These are phyloP conservation scores for Candida boleticola DNA, from an alignment of 805 yeast species.

Conservation along the genomic window DNA sequence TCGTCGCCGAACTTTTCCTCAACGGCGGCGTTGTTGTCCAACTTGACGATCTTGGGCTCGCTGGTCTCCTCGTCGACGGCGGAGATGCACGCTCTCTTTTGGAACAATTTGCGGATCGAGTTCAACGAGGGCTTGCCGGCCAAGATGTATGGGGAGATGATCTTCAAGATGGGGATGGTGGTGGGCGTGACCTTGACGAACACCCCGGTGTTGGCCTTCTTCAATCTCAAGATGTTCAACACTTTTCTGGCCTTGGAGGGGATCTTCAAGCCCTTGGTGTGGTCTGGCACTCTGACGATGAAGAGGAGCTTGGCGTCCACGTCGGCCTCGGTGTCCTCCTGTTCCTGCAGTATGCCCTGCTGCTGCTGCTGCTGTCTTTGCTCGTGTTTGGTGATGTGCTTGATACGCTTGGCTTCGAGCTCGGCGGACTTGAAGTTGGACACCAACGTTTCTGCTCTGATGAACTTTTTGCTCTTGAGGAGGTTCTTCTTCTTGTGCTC, in stretches of 20 bases:
- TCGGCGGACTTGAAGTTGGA: constrained; percentile 62
- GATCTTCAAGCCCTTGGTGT: constrained; percentile 54
- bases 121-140: constrained; percentile 73
- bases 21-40: constrained; percentile 72
- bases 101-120: constrained; percentile 69
- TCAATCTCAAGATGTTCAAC: constrained; percentile 59
- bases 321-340: constrained; percentile 27
- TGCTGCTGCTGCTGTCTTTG: constrained; percentile 28
- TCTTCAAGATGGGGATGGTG: constrained; percentile 61
- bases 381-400: constrained; percentile 58
- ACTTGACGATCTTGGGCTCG: constrained; percentile 39
- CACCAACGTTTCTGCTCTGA: constrained; percentile 73
- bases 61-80: constrained; percentile 29
- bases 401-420: constrained; percentile 67
- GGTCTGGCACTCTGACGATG: constrained; percentile 66
- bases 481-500: constrained; percentile 33
- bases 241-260: constrained; percentile 64
- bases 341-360: constrained; percentile 50
- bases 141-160: constrained; percentile 71
- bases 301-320: constrained; percentile 48
- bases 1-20: constrained; percentile 64
- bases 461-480: constrained; percentile 45
- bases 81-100: constrained; percentile 67
- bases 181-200: constrained; percentile 62
- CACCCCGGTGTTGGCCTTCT: constrained; percentile 63